Evolutionary conservation across 768 basidiomycete species (phyloP), one percentile per base, ranked within the genome.

Genomic region (Mycena sanguinolenta): DNA sequence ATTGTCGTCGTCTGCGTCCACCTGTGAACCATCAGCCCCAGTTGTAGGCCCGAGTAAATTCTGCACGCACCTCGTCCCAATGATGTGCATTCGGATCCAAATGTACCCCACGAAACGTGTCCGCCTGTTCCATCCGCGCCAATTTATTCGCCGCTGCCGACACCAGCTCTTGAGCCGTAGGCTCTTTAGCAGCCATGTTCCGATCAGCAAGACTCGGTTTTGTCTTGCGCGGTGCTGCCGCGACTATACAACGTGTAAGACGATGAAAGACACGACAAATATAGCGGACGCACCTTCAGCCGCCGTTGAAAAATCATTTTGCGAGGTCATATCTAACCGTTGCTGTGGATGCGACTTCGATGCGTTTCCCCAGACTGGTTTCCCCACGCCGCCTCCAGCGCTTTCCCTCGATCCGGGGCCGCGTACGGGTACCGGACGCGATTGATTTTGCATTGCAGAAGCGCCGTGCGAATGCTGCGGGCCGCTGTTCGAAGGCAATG

Each of bases 81-180:
- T 98, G 96, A 77, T 96, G 94, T 4, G 94, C 91, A 75, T 97
- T 97, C 58, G 96, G 95, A 81, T 98, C 92, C 55, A 98, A 83
- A 79, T 99, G 96, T 1, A 95, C 91, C 0, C 97, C 97, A 44
- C 96, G 89, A 82, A 99, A 99, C 0, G 96, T 93, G 79, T 98
- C 97, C 9, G 96, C 92, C 75, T 95, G 94, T 77, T 96, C 92
- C 63, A 90, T 81, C 49, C 92, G 82, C 21, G 90, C 88, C 76
- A 90, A 90, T 78, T 91, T 91, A 74, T 87, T 87, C 10, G 85
- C 78, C 12, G 81, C 79, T 23, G 86, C 85, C 17, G 84, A 82
- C 50, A 90, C 62, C 32, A 60, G 13, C 65, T 58, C 69, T 8
- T 53, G 64, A 16, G 68, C 89, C n/a, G 87, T 85, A 2, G 86